A percentile compares a stretch with the other conserved stretches of the same genome.
phyloP scores from a whole-genome alignment of 805 yeast species.

The Debaryomyces prosopidis region DNA sequence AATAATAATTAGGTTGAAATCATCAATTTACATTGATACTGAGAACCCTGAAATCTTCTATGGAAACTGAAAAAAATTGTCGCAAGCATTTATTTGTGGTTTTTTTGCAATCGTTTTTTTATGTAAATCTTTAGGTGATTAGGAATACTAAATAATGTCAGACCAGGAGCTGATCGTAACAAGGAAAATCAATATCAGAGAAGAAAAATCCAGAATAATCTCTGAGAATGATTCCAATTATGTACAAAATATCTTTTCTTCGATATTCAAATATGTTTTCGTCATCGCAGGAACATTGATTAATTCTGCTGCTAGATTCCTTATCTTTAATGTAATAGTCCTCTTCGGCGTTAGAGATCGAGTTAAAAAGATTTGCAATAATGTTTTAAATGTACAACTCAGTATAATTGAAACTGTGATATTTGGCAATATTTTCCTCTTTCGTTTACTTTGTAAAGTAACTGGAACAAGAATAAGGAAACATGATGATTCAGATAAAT shows the following conservation, averaged over 20 bases:
- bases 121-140: no score
- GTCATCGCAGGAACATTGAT: constrained; percentile 2
- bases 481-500: background rate
- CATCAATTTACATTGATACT: no score
- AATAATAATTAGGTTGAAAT: no score
- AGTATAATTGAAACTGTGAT: constrained; percentile 9
- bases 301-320: constrained; percentile 7
- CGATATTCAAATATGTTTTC: background rate
- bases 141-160: no score
- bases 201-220: no score
- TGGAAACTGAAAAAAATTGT: background rate
- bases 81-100: background rate
- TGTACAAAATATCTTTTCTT: background rate
- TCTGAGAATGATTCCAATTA: background rate
- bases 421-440: constrained; percentile 4
- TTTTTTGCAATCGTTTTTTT: background rate
- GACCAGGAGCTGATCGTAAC: no score
- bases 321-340: constrained; percentile 10
- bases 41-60: no score
- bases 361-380: constrained; percentile 2
- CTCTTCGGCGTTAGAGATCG: constrained; percentile 11
- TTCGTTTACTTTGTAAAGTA: constrained; percentile 5
- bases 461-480: constrained; percentile 8
- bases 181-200: no score
- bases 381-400: constrained; percentile 2